Conservation (phyloP, 2,329 filamentous ascomycete genomes). For the Westerdykella ornata region DNA sequence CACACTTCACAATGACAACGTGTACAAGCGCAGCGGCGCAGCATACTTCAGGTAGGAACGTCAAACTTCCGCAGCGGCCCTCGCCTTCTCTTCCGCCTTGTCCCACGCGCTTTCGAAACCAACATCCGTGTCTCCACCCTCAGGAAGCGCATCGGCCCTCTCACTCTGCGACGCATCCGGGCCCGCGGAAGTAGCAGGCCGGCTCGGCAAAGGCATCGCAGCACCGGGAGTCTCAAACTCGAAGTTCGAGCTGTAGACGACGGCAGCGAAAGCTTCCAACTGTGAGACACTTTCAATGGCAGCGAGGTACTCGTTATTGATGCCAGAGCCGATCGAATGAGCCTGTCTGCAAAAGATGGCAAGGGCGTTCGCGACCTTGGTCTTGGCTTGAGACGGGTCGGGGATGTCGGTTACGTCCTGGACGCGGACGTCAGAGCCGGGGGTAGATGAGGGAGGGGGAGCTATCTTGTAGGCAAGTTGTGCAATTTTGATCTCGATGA, state of each 20-base stretch:
- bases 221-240: slow-evolving; percentile 43
- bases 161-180: slow-evolving; percentile 9
- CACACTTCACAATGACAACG: no score
- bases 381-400: slow-evolving; percentile 45
- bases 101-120: slow-evolving; percentile 65
- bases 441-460: slow-evolving; percentile 36
- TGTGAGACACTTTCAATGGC: slow-evolving; percentile 71
- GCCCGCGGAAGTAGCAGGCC: slow-evolving; percentile 10
- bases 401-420: slow-evolving; percentile 35
- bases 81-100: slow-evolving; percentile 49
- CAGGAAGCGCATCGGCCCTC: slow-evolving; percentile 32
- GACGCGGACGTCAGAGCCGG: slow-evolving; percentile 31
- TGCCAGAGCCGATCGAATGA: slow-evolving; percentile 69
- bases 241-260: slow-evolving; percentile 81
- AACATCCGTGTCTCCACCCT: slow-evolving; percentile 48
- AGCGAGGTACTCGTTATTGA: slow-evolving; percentile 46
- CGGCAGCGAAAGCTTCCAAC: slow-evolving; percentile 75
- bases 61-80: background rate
- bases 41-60: background rate
- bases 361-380: slow-evolving; percentile 81
- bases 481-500: slow-evolving; percentile 77
- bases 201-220: slow-evolving; percentile 1
- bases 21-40: background rate
- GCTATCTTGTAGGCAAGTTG: slow-evolving; percentile 67
- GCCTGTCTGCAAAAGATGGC: slow-evolving; percentile 88